These are phyloP conservation scores for Leucosporidium scottii DNA, from an alignment of 768 basidiomycete species.

Conservation along the genomic window DNA sequence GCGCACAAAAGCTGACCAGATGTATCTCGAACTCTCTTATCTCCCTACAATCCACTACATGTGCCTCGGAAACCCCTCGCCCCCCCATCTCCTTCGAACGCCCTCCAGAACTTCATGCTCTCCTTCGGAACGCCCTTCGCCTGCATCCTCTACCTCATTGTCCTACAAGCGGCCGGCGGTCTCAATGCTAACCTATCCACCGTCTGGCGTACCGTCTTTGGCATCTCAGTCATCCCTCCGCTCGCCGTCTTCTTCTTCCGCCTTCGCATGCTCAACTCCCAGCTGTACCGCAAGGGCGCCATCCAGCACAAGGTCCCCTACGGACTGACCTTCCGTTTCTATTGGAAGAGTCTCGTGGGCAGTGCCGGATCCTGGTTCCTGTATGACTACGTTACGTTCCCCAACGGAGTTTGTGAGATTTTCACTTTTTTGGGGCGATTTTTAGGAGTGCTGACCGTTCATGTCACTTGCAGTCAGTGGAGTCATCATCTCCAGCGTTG, in stretches of 20 bases:
- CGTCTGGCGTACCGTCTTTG: slow-evolving; percentile 51
- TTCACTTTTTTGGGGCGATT: not conserved
- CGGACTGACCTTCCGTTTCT: slow-evolving; percentile 53
- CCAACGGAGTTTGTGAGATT: slow-evolving; percentile 10
- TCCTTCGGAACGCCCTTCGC: slow-evolving; percentile 63
- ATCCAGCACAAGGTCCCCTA: slow-evolving; percentile 51
- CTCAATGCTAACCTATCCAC: slow-evolving; percentile 54
- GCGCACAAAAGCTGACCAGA: too few species aligned
- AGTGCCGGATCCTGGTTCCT: slow-evolving; percentile 62
- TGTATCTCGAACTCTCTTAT: too few species aligned
- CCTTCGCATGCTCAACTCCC: slow-evolving; percentile 62
- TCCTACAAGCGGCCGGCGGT: slow-evolving; percentile 57
- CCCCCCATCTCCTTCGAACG: too few species aligned
- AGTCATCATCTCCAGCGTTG: slow-evolving; percentile 61
- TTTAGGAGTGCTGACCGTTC: not conserved
- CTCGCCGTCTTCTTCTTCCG: slow-evolving; percentile 66
- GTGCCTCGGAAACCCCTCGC: too few species aligned
- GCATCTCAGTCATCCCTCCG: slow-evolving; percentile 42
- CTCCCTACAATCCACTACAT: too few species aligned
- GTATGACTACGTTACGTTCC: slow-evolving; percentile 57
- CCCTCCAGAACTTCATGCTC: slow-evolving; percentile 33
- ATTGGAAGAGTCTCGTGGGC: slow-evolving; percentile 60
- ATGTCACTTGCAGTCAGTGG: slow-evolving; percentile 45
- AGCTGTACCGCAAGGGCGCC: slow-evolving; percentile 39
- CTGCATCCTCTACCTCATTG: slow-evolving; percentile 60